Evolutionary conservation across 768 basidiomycete species (phyloP), one percentile per base, ranked within the genome.

Genomic region (Steccherinum ochraceum): DNA sequence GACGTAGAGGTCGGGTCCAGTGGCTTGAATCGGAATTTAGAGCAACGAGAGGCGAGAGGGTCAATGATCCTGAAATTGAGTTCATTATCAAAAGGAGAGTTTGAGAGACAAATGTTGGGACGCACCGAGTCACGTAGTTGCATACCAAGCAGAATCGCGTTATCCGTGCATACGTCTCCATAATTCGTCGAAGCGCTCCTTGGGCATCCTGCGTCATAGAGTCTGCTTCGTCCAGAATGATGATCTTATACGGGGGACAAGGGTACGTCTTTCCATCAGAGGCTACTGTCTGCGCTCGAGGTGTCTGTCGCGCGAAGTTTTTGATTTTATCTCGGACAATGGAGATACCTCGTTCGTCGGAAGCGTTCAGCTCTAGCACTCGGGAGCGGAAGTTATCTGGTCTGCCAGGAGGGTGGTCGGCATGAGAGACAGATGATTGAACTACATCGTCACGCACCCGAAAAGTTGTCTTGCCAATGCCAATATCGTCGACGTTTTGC

Each of bases 121-220:
- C 79, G 50, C 26, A 93, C 95, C 96, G 80, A 3, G 96, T 99
- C 43, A 99, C 96, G 67, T 98, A 99, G 72, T 99, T 99, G 72
- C 96, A 99, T 16, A 98, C 92, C 19, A 99, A 74, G 67, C 96
- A 99, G 71, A 99, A 99, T 3, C 96, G 79, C 25, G 96, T 99
- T 64, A 98, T 98, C 50, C 88, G 80, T 16, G 91, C 91, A 61
- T 98, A 93, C n/a, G 84, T 94, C 69, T 99, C 96, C 96, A 99
- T 99, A 64, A 98, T 98, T n/a, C 96, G 81, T 40, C 96, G 78
- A 39, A 99, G 73, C 0, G 96, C 96, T 26, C 88, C 93, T 66
- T 99, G 96, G 3, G 96, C 96, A 64, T 99, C 96, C 70, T 98
- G 95, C 4, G 96, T 99, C 96, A 99, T 99, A 4, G 93, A 95